Conservation (phyloP, 805 yeast species). For the Zygoascus tannicola region DNA sequence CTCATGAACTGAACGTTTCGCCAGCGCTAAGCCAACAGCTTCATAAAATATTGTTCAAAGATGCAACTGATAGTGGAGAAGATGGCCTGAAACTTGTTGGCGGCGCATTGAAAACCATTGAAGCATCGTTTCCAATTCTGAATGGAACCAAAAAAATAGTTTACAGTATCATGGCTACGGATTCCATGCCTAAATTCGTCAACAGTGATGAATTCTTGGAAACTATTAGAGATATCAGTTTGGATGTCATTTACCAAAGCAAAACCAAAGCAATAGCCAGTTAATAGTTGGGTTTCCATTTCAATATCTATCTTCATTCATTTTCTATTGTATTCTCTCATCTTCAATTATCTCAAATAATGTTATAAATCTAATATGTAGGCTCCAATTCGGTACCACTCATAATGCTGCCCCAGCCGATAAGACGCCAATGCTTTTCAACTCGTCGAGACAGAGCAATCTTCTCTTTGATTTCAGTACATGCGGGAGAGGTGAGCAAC, state of each 20-base stretch:
- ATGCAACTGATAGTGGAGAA: neutral
- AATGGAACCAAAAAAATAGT: constrained; percentile 42
- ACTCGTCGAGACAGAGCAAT: constrained; percentile 98
- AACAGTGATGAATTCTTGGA: constrained; percentile 24
- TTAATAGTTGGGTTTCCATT: too few species aligned
- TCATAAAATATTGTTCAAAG: neutral
- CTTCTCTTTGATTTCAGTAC: constrained; percentile 97
- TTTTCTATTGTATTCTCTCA: too few species aligned
- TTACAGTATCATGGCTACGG: constrained; percentile 55
- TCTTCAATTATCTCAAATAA: too few species aligned
- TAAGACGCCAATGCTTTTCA: constrained; percentile 99
- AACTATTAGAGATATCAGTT: neutral
- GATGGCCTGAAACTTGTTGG: neutral
- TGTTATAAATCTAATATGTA: constrained; percentile 8
- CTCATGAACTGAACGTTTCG: constrained; percentile 62
- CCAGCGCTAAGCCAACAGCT: constrained; percentile 29
- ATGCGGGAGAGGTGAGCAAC: constrained; percentile 93
- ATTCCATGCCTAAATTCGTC: constrained; percentile 64
- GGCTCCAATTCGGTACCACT: constrained; percentile 49
- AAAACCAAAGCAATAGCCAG: neutral
- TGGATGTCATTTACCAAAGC: neutral
- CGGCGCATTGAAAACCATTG: neutral
- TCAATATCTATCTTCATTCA: too few species aligned
- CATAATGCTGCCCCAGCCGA: constrained; percentile 99
- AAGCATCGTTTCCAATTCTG: constrained; percentile 14